Conservation (phyloP, 768 basidiomycete genomes). For the Boletales sp. region DNA sequence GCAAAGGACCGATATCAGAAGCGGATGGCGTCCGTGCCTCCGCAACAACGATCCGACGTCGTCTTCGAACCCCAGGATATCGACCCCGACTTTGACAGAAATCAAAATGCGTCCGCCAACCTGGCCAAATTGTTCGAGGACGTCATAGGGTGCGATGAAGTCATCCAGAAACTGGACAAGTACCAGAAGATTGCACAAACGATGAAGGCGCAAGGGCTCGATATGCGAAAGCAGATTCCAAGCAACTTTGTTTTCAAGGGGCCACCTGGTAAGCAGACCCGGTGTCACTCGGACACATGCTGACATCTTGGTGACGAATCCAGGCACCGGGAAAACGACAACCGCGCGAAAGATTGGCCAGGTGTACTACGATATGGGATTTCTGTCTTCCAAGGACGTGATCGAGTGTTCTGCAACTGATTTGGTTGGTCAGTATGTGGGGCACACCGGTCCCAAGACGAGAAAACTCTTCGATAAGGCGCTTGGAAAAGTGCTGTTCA, state of each 20-base stretch:
- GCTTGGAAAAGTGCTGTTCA: conserved; percentile 64
- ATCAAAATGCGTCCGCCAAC: conserved; percentile 44
- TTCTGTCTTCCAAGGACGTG: conserved; percentile 49
- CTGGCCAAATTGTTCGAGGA: conserved; percentile 60
- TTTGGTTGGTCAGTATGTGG: conserved; percentile 66
- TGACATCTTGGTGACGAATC: no score
- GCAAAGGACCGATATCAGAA: conserved; percentile 50
- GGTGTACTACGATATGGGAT: conserved; percentile 65
- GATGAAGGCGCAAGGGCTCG: conserved; percentile 40
- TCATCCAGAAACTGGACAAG: conserved; percentile 43
- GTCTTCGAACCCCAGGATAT: conserved; percentile 51
- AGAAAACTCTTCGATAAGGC: conserved; percentile 59
- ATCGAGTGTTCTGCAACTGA: conserved; percentile 70
- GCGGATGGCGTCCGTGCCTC: conserved; percentile 32
- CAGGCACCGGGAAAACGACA: conserved; percentile 66
- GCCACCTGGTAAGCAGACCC: conserved; percentile 49
- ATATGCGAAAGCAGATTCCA: conserved; percentile 51
- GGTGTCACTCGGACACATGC: no score
- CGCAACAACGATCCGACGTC: conserved; percentile 22
- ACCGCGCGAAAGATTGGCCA: conserved; percentile 61
- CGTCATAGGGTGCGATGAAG: conserved; percentile 56
- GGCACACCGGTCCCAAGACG: conserved; percentile 71
- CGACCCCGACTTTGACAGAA: conserved; percentile 59
- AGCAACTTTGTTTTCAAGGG: conserved; percentile 70
- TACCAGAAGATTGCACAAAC: conserved; percentile 51